Percentiles rank a stretch among this genome's conserved stretches.
phyloP scores from a whole-genome alignment of 352 stramenopile genomes.

The Phytopythium montanum region DNA sequence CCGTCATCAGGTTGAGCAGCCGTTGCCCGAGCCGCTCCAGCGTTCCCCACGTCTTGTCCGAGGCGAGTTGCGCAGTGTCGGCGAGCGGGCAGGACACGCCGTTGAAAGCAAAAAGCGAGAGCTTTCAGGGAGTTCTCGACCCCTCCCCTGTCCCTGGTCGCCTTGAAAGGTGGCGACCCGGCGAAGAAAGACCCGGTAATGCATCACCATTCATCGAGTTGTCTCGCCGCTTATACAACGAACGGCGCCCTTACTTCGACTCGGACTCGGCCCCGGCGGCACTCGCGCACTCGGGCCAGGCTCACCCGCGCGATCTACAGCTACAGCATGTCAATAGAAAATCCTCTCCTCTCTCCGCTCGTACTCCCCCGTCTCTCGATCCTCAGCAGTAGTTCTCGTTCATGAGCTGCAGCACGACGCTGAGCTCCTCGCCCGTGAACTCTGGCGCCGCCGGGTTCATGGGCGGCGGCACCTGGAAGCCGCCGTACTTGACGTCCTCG shows the following conservation, averaged over 20 bases:
- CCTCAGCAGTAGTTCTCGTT: slow-evolving; percentile 58
- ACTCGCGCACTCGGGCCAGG: neutral
- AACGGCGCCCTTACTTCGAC: neutral
- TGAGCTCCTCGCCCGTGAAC: slow-evolving; percentile 77
- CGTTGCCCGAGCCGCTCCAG: slow-evolving; percentile 1
- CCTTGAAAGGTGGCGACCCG: too few species aligned
- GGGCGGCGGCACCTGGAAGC: slow-evolving; percentile 46
- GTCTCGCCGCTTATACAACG: slow-evolving; percentile 5
- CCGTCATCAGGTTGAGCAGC: neutral
- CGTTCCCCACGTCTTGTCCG: neutral
- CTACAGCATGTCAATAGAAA: neutral
- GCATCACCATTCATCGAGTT: neutral
- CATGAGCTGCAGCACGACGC: slow-evolving; percentile 76
- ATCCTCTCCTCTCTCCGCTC: neutral
- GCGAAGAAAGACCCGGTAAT: too few species aligned
- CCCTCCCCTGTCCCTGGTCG: neutral
- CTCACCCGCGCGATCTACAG: neutral
- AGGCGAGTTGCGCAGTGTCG: neutral
- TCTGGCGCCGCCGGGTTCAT: slow-evolving; percentile 70
- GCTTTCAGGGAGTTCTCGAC: too few species aligned
- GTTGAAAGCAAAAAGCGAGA: too few species aligned
- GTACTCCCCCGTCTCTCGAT: too few species aligned
- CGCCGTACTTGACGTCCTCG: slow-evolving; percentile 42
- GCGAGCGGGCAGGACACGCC: too few species aligned
- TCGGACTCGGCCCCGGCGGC: too few species aligned